Conservation (phyloP, 225 moss, liverwort and hornwort genomes). For the Ulota crispa region DNA sequence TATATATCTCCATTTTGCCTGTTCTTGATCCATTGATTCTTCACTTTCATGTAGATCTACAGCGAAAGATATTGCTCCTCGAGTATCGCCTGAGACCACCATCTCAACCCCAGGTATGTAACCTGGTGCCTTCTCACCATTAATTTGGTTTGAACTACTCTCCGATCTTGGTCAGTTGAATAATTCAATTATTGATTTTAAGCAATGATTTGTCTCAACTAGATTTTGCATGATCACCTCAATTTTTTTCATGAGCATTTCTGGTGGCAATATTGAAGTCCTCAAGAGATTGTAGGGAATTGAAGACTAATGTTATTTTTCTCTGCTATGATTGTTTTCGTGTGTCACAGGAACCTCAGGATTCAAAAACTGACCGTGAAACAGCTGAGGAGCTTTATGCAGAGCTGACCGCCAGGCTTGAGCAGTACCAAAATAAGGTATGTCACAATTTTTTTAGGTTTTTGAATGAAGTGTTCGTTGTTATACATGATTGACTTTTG, state of each 20-base stretch:
- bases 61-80: constrained; percentile 58
- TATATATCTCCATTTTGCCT: constrained; percentile 6
- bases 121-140: background rate
- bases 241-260: background rate
- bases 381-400: constrained; percentile 64
- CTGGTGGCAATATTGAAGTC: background rate
- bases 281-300: background rate
- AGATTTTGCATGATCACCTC: background rate
- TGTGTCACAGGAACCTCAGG: constrained; percentile 31
- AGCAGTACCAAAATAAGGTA: constrained; percentile 62
- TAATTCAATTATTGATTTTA: background rate
- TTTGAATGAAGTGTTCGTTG: background rate
- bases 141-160: background rate
- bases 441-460: background rate
- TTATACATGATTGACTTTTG: constrained; percentile 3
- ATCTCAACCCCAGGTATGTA: constrained; percentile 48
- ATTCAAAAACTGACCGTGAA: constrained; percentile 54
- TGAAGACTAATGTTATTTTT: background rate
- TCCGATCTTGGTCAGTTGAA: background rate
- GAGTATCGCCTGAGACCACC: constrained; percentile 62
- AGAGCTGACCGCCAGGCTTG: constrained; percentile 60
- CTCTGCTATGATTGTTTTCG: background rate
- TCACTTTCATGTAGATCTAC: constrained; percentile 47
- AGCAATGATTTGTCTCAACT: background rate
- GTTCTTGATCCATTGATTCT: background rate